Evolutionary conservation across 2,329 filamentous ascomycete species (phyloP).

Genomic region (Exserohilum turcica): DNA sequence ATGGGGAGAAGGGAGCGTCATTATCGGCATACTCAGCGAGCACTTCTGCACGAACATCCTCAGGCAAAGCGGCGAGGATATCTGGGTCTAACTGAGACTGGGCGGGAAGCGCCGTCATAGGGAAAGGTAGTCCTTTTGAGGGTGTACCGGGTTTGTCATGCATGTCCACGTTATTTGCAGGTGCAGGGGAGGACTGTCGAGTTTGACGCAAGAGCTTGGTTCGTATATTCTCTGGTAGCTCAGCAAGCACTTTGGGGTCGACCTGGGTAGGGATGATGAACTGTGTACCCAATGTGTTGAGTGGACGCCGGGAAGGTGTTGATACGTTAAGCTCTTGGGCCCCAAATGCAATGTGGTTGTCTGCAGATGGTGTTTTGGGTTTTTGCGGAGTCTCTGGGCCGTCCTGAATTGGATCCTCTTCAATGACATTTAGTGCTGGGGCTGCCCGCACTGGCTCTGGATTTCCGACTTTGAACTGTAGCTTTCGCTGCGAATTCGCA

Average conservation of each 20-base stretch:
- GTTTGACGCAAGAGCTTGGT: constrained; percentile 65
- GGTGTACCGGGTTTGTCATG: constrained; percentile 17
- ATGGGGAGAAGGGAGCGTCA: constrained; percentile 34
- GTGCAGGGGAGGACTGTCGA: constrained; percentile 37
- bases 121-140: constrained; percentile 28
- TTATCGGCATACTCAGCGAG: constrained; percentile 67
- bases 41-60: constrained; percentile 84
- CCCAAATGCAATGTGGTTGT: constrained; percentile 48
- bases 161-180: constrained; percentile 12
- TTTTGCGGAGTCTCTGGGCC: constrained; percentile 51
- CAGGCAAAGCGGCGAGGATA: constrained; percentile 80
- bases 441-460: constrained; percentile 37
- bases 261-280: constrained; percentile 86
- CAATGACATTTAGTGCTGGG: constrained; percentile 23
- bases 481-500: constrained; percentile 77
- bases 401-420: constrained; percentile 54
- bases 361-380: constrained; percentile 24
- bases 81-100: constrained; percentile 85
- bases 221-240: constrained; percentile 82
- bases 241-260: constrained; percentile 80
- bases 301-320: constrained; percentile 65
- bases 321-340: constrained; percentile 42
- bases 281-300: constrained; percentile 86
- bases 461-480: constrained; percentile 70
- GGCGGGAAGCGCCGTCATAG: constrained; percentile 55